These are phyloP conservation scores for Guillardia theta DNA, from an alignment of 78 protist species.

Conservation along the genomic window DNA sequence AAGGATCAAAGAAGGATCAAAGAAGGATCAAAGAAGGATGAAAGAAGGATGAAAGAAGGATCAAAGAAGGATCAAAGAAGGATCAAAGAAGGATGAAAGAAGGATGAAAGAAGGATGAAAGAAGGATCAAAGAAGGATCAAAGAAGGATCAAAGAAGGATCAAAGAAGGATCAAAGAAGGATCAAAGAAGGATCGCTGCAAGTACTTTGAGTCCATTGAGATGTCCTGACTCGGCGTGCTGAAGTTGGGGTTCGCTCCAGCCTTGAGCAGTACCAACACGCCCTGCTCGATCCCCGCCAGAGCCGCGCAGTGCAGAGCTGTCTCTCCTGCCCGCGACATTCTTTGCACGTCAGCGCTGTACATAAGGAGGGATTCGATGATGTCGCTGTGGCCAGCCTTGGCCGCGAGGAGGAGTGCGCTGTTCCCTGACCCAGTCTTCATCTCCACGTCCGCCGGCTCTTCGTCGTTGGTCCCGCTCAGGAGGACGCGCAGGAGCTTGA, in stretches of 20 bases:
- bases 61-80: too few species aligned
- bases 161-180: too few species aligned
- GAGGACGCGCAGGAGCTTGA: neutral
- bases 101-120: too few species aligned
- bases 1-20: too few species aligned
- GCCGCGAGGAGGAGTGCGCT: slow-evolving; percentile 4
- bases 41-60: too few species aligned
- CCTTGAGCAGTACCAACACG: neutral
- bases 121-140: too few species aligned
- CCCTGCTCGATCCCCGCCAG: neutral
- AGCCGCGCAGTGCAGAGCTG: neutral
- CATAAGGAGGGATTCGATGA: slow-evolving; percentile 1
- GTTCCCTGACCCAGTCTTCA: neutral
- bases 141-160: too few species aligned
- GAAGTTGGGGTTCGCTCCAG: slow-evolving; percentile 23
- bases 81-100: too few species aligned
- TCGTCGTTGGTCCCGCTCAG: neutral
- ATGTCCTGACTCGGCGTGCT: slow-evolving; percentile 18
- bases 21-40: too few species aligned
- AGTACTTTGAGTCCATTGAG: neutral
- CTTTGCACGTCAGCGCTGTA: neutral
- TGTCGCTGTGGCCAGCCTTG: slow-evolving; percentile 14
- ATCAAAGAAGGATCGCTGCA: too few species aligned
- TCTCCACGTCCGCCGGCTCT: neutral
- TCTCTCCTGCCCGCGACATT: neutral